Percentiles rank a stretch among this genome's conserved stretches.
phyloP scores from a whole-genome alignment of 148 eudicot species.

The Arbutus unedo region DNA sequence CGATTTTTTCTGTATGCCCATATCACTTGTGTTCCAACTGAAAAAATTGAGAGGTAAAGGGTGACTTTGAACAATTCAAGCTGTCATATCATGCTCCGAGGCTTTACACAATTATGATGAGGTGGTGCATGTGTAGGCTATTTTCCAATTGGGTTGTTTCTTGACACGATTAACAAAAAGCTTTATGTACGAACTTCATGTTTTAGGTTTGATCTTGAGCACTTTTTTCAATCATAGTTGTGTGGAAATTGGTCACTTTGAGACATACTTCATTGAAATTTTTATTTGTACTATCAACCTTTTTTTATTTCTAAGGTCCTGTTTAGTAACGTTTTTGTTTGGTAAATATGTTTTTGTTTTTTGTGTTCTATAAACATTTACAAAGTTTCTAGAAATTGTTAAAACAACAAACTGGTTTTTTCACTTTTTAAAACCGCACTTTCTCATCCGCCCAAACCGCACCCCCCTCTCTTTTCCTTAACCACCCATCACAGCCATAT shows the following conservation, averaged over 20 bases:
- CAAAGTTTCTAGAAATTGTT: too few relatives aligned
- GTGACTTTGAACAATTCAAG: neutral
- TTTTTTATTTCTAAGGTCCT: neutral
- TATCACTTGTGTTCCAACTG: slow-evolving; percentile 10
- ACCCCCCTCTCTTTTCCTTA: too few relatives aligned
- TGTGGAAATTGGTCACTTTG: neutral
- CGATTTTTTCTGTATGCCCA: neutral
- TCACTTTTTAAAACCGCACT: too few relatives aligned
- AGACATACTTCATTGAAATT: neutral
- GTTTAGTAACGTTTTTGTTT: too few relatives aligned
- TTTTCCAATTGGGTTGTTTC: neutral
- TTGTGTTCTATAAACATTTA: too few relatives aligned
- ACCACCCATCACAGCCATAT: too few relatives aligned
- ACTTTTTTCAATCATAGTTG: neutral
- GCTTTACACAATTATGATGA: neutral
- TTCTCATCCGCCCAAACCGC: too few relatives aligned
- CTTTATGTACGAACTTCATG: neutral
- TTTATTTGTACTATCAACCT: neutral
- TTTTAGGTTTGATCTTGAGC: neutral
- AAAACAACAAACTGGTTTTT: too few relatives aligned
- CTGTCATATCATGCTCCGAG: neutral
- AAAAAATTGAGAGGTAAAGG: neutral
- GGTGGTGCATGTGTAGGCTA: neutral
- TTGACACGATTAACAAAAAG: neutral
- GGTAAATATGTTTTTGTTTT: too few relatives aligned